Conservation (phyloP, 164 flowering plant genomes). For the Dillenia suffruticosa region DNA sequence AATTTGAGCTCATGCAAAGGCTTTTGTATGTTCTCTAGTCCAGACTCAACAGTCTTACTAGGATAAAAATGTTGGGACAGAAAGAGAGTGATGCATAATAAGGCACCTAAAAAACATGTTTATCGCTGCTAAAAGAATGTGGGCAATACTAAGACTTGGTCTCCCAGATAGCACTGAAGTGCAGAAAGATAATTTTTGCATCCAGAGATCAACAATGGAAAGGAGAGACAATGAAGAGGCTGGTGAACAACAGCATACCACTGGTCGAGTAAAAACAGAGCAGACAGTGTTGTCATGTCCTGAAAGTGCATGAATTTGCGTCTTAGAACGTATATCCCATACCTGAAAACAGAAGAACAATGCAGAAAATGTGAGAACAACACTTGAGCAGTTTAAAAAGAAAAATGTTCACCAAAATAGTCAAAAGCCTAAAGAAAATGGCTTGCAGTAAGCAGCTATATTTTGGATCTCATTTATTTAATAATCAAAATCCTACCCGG, state of each 20-base stretch:
- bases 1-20: too few relatives aligned
- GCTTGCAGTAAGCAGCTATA: neutral
- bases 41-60: too few relatives aligned
- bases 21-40: too few relatives aligned
- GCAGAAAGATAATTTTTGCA: too few relatives aligned
- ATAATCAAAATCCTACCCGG: constrained; percentile 50
- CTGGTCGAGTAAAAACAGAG: constrained; percentile 92
- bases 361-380: neutral
- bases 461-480: neutral
- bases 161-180: too few relatives aligned
- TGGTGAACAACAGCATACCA: constrained; percentile 39
- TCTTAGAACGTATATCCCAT: constrained; percentile 94
- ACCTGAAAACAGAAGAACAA: constrained; percentile 43
- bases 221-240: too few relatives aligned
- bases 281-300: constrained; percentile 99
- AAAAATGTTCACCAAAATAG: neutral
- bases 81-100: too few relatives aligned
- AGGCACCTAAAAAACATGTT: too few relatives aligned
- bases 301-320: constrained; percentile 85
- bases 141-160: too few relatives aligned
- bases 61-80: too few relatives aligned
- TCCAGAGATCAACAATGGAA: too few relatives aligned
- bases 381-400: neutral
- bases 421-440: neutral
- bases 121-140: too few relatives aligned